Conservation (phyloP, 2,329 filamentous ascomycete genomes). For the Fusarium falciforme region DNA sequence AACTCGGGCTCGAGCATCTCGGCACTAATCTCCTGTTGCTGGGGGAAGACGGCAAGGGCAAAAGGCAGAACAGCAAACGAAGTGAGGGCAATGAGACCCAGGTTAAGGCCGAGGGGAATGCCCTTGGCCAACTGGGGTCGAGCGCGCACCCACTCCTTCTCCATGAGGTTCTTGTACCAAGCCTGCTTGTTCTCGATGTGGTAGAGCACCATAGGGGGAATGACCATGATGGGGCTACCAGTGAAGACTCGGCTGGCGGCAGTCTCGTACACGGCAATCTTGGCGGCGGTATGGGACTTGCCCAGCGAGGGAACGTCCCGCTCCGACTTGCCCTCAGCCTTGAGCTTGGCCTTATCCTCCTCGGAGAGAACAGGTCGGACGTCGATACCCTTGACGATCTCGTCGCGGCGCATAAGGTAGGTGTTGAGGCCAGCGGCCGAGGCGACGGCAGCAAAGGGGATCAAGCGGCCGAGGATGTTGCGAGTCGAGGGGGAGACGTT, state of each 20-base stretch:
- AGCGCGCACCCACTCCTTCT: conserved; percentile 81
- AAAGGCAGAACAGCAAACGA: conserved; percentile 90
- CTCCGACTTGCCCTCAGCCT: conserved; percentile 69
- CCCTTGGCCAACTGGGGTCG: conserved; percentile 72
- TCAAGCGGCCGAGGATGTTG: conserved; percentile 83
- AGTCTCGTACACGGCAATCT: conserved; percentile 91
- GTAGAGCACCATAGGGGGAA: conserved; percentile 89
- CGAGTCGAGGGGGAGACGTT: conserved; percentile 82
- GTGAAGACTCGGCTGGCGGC: conserved; percentile 92
- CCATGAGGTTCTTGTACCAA: conserved; percentile 55
- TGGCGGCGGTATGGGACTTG: conserved; percentile 88
- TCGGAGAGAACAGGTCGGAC: conserved; percentile 85
- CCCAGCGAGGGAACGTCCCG: conserved; percentile 79
- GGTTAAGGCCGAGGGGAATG: conserved; percentile 80
- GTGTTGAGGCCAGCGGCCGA: conserved; percentile 93
- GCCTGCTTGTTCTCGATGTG: conserved; percentile 72
- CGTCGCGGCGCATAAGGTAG: conserved; percentile 96
- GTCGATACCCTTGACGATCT: conserved; percentile 93
- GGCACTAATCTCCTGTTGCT: conserved; percentile 84
- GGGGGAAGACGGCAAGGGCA: conserved; percentile 91
- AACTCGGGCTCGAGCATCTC: conserved; percentile 87
- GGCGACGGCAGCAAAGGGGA: conserved; percentile 95
- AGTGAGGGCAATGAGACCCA: conserved; percentile 87
- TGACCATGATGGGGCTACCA: conserved; percentile 95
- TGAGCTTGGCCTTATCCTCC: conserved; percentile 70